Base-by-base conservation (phyloP, 139 green algal genomes). In the Asterochloris sp. region DNA sequence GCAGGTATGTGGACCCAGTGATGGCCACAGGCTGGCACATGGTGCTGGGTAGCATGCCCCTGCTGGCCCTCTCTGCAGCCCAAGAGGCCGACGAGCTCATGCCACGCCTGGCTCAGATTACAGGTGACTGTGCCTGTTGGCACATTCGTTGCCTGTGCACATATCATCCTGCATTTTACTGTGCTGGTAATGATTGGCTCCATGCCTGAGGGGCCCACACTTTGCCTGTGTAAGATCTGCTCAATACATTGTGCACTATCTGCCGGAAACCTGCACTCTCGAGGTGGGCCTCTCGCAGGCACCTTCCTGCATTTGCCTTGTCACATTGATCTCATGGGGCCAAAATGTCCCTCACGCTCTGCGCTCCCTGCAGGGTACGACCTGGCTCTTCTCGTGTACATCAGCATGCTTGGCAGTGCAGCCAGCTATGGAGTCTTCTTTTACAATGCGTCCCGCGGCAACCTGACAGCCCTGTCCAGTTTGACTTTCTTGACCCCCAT, bases 1-100 rank as follows among this genome's bases (percentile, higher is more conserved):
- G 78, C 67, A 89, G 88, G 64, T 90, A 86, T 15, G 66, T 69
- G 24, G 97, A 99, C 87, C 94, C 97, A 12, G 90, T 99, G 13
- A 93, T 96, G 85, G 97, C 97, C 8, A 99, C 96, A 15, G 97
- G 96, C 4, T 99, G 93, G 93, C 97, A 99, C 88, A 98, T 99
- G 96, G 79, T 99, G 29, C 85, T 99, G 13, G 97, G 97, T 14
- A 94, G 95, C 9, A 24, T 96, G 0, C 86, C 94, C 12, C 90
- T 98, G 67, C 29, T 90, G 27, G 91, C 83, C 13, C 69, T 91
- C 75, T 85, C 85, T 47, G 47, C 67, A 4, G 66, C 26, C n/a
- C 85, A 86, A 77, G 90, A 94, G 80, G 76, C 80, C 11, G 38
- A 26, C 4, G 82, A 85, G 60, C 81, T 93, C 21, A 16, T 74